These are phyloP conservation scores for Cercospora zeina DNA, from an alignment of 2,329 filamentous ascomycete genomes.

Conservation along the genomic window DNA sequence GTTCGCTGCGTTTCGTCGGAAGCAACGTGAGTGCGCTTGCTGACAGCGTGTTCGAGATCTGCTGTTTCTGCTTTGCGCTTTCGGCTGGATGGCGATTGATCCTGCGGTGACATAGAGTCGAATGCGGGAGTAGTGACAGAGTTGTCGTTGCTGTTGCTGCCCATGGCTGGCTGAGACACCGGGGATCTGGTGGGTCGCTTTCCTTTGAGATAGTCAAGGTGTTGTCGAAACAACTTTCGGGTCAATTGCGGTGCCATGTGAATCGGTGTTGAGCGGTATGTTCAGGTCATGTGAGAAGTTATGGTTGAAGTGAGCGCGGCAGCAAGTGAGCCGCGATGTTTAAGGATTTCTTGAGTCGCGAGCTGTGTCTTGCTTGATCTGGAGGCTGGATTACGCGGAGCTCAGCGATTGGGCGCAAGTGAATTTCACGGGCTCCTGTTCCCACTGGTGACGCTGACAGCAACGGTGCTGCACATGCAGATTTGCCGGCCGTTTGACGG, in stretches of 20 bases:
- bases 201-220: slow-evolving; percentile 9
- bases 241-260: slow-evolving; percentile 6
- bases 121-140: background rate
- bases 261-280: background rate
- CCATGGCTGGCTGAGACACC: background rate
- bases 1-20: background rate
- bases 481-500: background rate
- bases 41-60: slow-evolving; percentile 7
- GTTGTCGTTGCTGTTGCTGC: background rate
- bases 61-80: slow-evolving; percentile 17
- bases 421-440: background rate
- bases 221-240: slow-evolving; percentile 1
- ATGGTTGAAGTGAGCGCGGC: background rate
- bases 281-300: background rate
- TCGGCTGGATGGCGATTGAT: background rate
- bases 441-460: background rate
- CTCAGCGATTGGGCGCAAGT: background rate
- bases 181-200: background rate
- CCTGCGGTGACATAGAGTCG: background rate
- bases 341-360: background rate
- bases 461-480: background rate
- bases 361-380: background rate
- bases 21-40: slow-evolving; percentile 10
- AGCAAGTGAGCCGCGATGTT: background rate
- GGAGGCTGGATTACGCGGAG: background rate